phyloP scores from a whole-genome alignment of 2,329 filamentous ascomycete genomes.

The Venturia aucupariae region DNA sequence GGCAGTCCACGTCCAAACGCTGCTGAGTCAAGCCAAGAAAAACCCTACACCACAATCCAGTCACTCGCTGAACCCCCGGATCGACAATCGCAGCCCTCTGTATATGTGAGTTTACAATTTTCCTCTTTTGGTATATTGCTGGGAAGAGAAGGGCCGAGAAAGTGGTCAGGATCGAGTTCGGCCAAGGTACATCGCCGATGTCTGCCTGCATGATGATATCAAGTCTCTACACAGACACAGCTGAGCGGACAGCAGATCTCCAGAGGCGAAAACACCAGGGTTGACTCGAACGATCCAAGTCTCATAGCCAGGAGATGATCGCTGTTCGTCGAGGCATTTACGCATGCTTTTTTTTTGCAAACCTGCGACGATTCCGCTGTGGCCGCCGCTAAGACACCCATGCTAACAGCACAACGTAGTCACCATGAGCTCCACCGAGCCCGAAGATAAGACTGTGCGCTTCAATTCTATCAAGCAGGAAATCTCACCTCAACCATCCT shows the following conservation, averaged over 20 bases:
- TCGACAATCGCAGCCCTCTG: neutral
- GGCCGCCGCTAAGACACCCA: constrained; percentile 15
- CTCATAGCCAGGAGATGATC: neutral
- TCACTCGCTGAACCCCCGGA: neutral
- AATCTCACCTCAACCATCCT: constrained; percentile 25
- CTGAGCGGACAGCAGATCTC: neutral
- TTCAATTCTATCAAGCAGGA: constrained; percentile 32
- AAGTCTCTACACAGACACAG: neutral
- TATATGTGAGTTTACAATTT: neutral
- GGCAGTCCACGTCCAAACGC: neutral
- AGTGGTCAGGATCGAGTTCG: neutral
- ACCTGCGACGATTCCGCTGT: neutral
- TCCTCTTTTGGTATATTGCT: neutral
- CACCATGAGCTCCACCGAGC: constrained; percentile 23
- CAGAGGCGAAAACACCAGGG: neutral
- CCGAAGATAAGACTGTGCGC: constrained; percentile 27
- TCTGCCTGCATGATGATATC: neutral
- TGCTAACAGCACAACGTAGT: constrained; percentile 19
- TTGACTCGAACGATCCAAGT: neutral
- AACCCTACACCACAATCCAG: neutral
- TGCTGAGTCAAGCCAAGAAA: neutral
- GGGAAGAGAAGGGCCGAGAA: constrained; percentile 7
- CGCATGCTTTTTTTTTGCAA: neutral
- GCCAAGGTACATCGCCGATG: neutral
- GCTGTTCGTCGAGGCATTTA: neutral